Conservation (phyloP, 2,329 filamentous ascomycete species). For the Nakataea oryzae region DNA sequence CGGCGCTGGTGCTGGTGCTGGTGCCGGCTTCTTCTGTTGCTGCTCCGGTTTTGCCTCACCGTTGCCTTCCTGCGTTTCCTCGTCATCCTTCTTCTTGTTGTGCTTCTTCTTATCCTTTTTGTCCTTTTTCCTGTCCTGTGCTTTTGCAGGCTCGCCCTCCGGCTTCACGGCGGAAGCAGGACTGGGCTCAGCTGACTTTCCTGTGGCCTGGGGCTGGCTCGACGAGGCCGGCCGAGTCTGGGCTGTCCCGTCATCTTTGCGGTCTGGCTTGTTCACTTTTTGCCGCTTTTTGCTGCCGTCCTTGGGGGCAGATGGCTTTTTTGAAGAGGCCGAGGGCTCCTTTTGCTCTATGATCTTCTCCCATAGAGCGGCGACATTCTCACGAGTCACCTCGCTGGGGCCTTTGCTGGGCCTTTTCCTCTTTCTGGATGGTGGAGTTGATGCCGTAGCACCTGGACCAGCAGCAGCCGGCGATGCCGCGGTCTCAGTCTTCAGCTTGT, state of each 20-base stretch:
- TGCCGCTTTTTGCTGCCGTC: conserved; percentile 21
- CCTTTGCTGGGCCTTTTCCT: conserved; percentile 35
- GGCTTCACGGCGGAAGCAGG: not conserved
- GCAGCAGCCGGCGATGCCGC: conserved; percentile 11
- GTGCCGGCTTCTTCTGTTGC: not conserved
- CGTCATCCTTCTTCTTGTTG: conserved; percentile 9
- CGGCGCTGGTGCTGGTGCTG: not conserved
- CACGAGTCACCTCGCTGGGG: conserved; percentile 42
- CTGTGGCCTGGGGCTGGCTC: not conserved
- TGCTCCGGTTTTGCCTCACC: not conserved
- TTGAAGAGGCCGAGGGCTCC: conserved; percentile 15
- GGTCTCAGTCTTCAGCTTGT: conserved; percentile 60
- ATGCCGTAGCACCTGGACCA: conserved; percentile 10
- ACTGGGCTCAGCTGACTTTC: not conserved
- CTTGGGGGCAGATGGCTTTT: conserved; percentile 4
- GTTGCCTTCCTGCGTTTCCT: not conserved
- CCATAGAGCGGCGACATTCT: conserved; percentile 71
- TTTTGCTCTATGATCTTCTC: conserved; percentile 69
- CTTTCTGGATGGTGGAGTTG: conserved; percentile 41
- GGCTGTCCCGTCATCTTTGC: conserved; percentile 14
- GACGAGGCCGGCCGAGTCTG: not conserved
- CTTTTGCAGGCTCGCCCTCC: conserved; percentile 11
- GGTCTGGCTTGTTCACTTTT: conserved; percentile 14
- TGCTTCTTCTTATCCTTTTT: conserved; percentile 19
- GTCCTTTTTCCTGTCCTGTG: conserved; percentile 18